These are phyloP conservation scores for Colletotrichum tropicicola DNA, from an alignment of 2,329 filamentous ascomycete genomes.

Conservation along the genomic window DNA sequence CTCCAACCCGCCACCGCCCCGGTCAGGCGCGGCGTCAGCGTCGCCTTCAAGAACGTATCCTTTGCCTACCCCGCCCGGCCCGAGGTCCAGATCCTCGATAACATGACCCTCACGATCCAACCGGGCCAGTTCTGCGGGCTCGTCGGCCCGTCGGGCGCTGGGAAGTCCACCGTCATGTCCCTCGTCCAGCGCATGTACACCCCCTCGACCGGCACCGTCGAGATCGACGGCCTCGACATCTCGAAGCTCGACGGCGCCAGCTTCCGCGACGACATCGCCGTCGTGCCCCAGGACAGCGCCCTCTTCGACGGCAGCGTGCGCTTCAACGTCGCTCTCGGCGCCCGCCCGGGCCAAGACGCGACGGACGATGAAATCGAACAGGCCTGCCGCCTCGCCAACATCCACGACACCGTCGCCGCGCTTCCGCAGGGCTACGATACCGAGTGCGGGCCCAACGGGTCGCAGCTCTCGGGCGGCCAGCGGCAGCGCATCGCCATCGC, in stretches of 20 bases:
- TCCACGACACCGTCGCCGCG: conserved; percentile 64
- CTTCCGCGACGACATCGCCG: conserved; percentile 48
- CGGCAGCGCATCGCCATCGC: conserved; percentile 76
- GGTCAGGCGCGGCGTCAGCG: conserved; percentile 48
- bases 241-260: conserved; percentile 45
- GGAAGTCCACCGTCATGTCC: conserved; percentile 73
- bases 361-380: conserved; percentile 60
- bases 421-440: conserved; percentile 68
- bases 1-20: conserved; percentile 32
- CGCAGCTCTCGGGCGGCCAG: conserved; percentile 74
- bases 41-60: conserved; percentile 66
- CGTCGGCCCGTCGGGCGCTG: conserved; percentile 72
- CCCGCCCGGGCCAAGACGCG: conserved; percentile 53
- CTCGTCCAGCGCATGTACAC: conserved; percentile 61
- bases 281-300: conserved; percentile 50
- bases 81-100: conserved; percentile 63
- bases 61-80: conserved; percentile 74
- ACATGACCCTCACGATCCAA: conserved; percentile 63
- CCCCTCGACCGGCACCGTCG: conserved; percentile 49
- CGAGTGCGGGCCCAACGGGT: conserved; percentile 68
- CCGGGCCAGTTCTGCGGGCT: conserved; percentile 70
- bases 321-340: conserved; percentile 51
- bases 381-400: conserved; percentile 65
- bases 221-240: conserved; percentile 58
- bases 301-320: conserved; percentile 50